These are phyloP conservation scores for Trifolium fragiferum DNA, from an alignment of 306 rosid species.

Conservation along the genomic window DNA sequence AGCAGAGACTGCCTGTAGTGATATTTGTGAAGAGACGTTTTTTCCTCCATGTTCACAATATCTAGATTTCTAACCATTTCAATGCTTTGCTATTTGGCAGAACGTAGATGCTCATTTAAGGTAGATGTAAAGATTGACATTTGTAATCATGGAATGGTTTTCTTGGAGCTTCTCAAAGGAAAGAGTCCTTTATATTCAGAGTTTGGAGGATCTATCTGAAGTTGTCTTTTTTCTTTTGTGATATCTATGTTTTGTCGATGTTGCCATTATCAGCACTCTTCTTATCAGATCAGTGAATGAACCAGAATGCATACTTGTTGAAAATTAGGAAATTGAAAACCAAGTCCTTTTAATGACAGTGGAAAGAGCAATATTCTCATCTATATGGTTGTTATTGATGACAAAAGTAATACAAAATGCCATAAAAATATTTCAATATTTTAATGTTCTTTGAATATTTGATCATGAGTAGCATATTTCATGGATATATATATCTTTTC, in stretches of 20 bases:
- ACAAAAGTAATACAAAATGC: too few species aligned
- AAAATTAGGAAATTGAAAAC: too few species aligned
- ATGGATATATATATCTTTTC: too few species aligned
- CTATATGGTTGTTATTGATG: too few species aligned
- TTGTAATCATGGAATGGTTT: constrained; percentile 78
- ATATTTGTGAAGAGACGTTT: constrained; percentile 29
- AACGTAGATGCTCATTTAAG: constrained; percentile 76
- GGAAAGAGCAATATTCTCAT: too few species aligned
- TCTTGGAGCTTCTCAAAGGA: constrained; percentile 78
- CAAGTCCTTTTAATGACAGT: too few species aligned
- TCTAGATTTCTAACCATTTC: constrained; percentile 25
- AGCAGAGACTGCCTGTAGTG: neutral
- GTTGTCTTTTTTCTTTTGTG: neutral
- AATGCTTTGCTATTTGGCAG: constrained; percentile 47
- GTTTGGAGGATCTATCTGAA: constrained; percentile 66
- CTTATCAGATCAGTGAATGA: too few species aligned
- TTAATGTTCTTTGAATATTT: too few species aligned
- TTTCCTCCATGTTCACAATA: constrained; percentile 12
- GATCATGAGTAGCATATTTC: too few species aligned
- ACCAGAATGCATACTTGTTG: too few species aligned
- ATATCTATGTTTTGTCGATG: neutral
- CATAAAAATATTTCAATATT: too few species aligned
- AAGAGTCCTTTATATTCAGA: constrained; percentile 71
- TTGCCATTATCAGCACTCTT: neutral
- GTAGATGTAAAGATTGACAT: constrained; percentile 83